Conservation (phyloP, 768 basidiomycete genomes). For the Rhizopogon salebrosus region DNA sequence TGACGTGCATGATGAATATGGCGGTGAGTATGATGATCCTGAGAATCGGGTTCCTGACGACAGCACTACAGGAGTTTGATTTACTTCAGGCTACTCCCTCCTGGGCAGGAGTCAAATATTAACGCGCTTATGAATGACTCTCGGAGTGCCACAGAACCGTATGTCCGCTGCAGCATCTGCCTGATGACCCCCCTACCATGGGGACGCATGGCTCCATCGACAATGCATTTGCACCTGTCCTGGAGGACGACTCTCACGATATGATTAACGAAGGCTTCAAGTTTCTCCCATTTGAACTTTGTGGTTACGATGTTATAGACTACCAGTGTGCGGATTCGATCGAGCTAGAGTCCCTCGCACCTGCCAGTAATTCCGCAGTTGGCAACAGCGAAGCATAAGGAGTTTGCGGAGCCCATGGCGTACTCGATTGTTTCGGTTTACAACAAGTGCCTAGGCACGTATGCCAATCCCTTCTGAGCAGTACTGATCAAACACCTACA, state of each 20-base stretch:
- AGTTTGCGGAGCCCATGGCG: slow-evolving; percentile 69
- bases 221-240: slow-evolving; percentile 55
- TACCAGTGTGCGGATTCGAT: neutral
- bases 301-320: slow-evolving; percentile 10
- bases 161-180: slow-evolving; percentile 16
- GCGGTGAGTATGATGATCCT: slow-evolving; percentile 10
- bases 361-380: slow-evolving; percentile 30
- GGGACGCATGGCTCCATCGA: no score
- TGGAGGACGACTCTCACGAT: slow-evolving; percentile 62
- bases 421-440: slow-evolving; percentile 76
- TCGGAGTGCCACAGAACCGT: slow-evolving; percentile 5
- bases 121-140: slow-evolving; percentile 9
- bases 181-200: no score
- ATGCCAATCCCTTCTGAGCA: slow-evolving; percentile 24
- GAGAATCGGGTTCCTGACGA: slow-evolving; percentile 15
- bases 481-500: slow-evolving; percentile 11
- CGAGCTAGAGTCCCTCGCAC: slow-evolving; percentile 29
- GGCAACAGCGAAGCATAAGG: slow-evolving; percentile 60
- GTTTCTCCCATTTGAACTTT: slow-evolving; percentile 16
- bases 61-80: slow-evolving; percentile 17
- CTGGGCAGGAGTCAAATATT: slow-evolving; percentile 20
- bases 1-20: slow-evolving; percentile 10
- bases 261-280: slow-evolving; percentile 45
- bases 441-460: slow-evolving; percentile 61
- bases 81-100: slow-evolving; percentile 8